Evolutionary conservation across 495 filamentous ascomycete species (phyloP), one percentile per base, ranked within the genome.

Genomic region (Penicillium parvum): DNA sequence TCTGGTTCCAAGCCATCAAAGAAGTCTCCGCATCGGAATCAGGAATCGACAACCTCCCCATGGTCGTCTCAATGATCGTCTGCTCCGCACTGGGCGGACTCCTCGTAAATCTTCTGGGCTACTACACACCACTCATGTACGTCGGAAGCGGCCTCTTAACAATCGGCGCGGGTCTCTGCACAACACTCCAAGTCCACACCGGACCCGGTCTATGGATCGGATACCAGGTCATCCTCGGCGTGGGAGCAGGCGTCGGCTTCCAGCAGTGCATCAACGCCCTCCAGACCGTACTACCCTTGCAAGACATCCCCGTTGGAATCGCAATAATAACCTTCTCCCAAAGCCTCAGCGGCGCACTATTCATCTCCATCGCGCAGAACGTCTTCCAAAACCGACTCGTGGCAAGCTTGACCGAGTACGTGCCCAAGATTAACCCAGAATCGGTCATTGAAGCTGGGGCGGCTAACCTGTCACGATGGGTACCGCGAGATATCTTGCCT

Each of bases 1-100:
- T 91, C 50, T 96, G 85, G 84, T 95, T 96, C 69, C 90, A 96
- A 58, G 81, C 86, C 11, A 81, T 95, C 53, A 81, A 90, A 57
- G 78, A 76, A 30, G 76, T 74, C 1, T 72, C 69, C 1, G 86
- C 89, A 7, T 77, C 80, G 4, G 60, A 77, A 21, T 88, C 84
- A 1, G 90, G 90, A 30, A 82, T 94, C 55, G 77, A 78, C 53
- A 86, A 80, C 46, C 66, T 95, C 7, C 89, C 89, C 0, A 74
- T 88, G 64, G 74, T 95, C 4, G 68, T 91, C 6, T 57, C 67
- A 1, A 63, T 81, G 20, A 81, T 86, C 19, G 37, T 90, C 11
- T 64, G 72, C 36, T 79, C 81, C 1, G 69, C 91, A 12, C 4
- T 80, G 1, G 66, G 74, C 0, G 88, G 90, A 11, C 60, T 64